Conservation (phyloP, 331 rosid species). For the Ulmus americana region DNA sequence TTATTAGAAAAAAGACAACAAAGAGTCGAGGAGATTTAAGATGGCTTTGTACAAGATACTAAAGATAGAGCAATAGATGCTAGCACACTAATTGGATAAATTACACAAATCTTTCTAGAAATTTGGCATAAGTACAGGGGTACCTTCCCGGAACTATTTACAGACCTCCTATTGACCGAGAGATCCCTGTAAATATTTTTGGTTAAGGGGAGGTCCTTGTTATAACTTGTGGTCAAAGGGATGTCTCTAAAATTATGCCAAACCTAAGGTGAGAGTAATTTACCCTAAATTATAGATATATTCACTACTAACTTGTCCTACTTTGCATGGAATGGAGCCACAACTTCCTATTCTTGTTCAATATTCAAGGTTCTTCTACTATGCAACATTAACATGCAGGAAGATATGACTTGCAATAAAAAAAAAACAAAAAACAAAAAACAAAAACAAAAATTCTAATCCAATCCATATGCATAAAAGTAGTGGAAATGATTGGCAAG, state of each 20-base stretch:
- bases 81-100: too few species aligned
- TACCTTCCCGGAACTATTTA: too few species aligned
- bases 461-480: constrained; percentile 1
- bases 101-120: too few species aligned
- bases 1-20: not conserved
- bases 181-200: too few species aligned
- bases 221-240: too few species aligned
- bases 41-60: too few species aligned
- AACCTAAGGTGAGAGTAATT: too few species aligned
- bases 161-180: too few species aligned
- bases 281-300: not conserved
- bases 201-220: too few species aligned
- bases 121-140: too few species aligned
- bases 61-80: too few species aligned
- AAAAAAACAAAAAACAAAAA: not conserved
- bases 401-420: not conserved
- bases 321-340: not conserved
- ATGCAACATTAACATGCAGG: not conserved
- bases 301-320: not conserved
- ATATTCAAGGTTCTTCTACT: not conserved
- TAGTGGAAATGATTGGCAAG: constrained; percentile 3
- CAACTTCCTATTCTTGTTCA: not conserved
- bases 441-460: not conserved
- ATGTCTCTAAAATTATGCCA: too few species aligned
- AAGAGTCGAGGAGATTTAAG: not conserved